phyloP scores from a whole-genome alignment of 768 basidiomycete genomes.

The Boletus sensibilis region DNA sequence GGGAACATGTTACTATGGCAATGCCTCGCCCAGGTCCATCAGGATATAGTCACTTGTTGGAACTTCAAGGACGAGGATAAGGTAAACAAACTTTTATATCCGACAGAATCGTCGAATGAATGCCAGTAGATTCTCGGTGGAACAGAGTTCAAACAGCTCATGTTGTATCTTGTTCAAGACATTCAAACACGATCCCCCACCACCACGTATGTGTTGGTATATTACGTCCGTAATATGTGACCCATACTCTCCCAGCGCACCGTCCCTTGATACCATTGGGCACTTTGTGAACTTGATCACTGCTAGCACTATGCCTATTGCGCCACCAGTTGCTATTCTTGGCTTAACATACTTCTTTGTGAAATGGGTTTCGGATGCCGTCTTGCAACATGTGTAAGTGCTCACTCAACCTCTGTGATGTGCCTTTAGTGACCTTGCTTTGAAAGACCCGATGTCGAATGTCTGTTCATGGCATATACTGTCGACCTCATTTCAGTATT shows the following conservation, averaged over 20 bases:
- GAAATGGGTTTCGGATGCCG: constrained; percentile 2
- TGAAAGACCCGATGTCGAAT: constrained; percentile 1
- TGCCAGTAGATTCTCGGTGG: constrained; percentile 1
- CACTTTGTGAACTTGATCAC: constrained; percentile 3
- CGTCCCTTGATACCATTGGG: neutral
- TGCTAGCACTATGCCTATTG: neutral
- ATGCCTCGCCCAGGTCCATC: constrained; percentile 5
- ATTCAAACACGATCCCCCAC: neutral
- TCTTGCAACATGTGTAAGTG: constrained; percentile 1
- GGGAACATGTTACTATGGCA: neutral
- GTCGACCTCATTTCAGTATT: constrained; percentile 4
- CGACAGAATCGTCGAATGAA: neutral
- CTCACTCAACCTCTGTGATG: neutral
- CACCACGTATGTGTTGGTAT: neutral
- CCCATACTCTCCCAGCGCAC: neutral
- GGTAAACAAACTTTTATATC: neutral
- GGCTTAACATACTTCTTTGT: constrained; percentile 4
- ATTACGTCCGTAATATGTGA: neutral
- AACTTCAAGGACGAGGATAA: constrained; percentile 1
- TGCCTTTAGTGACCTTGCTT: neutral
- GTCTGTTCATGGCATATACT: constrained; percentile 3
- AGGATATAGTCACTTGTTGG: constrained; percentile 9
- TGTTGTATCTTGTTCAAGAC: constrained; percentile 5
- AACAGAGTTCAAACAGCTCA: constrained; percentile 1
- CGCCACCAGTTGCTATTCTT: constrained; percentile 2